Conservation (phyloP, 2,329 filamentous ascomycete species). For the Aotearoamyces nothofagi region DNA sequence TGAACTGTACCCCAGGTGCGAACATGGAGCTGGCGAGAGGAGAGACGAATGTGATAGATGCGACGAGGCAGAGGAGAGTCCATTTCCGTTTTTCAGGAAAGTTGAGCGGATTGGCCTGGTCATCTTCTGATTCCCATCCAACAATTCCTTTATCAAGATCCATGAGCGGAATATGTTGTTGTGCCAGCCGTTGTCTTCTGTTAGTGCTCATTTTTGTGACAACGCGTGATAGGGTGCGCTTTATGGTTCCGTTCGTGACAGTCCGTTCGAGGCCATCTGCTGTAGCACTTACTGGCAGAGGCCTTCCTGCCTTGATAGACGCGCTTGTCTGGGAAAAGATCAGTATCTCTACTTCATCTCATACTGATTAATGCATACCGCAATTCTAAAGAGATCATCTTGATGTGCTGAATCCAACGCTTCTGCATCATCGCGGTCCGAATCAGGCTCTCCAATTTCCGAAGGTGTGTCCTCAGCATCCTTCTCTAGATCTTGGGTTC, state of each 20-base stretch:
- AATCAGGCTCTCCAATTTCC: conserved; percentile 11
- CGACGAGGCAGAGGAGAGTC: conserved; percentile 15
- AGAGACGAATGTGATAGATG: conserved; percentile 20
- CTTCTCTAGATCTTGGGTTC: conserved; percentile 1
- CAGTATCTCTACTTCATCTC: background rate
- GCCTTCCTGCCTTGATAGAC: conserved; percentile 1
- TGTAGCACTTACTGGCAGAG: background rate
- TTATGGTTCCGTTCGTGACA: conserved; percentile 8
- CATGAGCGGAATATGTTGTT: conserved; percentile 24
- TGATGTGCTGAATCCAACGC: conserved; percentile 14
- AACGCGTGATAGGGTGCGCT: conserved; percentile 13
- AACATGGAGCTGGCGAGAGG: conserved; percentile 27
- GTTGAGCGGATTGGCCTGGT: conserved; percentile 43
- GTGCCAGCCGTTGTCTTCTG: conserved; percentile 11
- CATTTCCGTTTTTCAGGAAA: conserved; percentile 20
- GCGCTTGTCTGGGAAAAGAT: background rate
- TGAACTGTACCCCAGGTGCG: conserved; percentile 22
- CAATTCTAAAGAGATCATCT: conserved; percentile 12
- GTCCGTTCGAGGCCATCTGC: conserved; percentile 6
- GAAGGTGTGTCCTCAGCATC: conserved; percentile 4
- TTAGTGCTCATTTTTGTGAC: conserved; percentile 11
- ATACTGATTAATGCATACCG: conserved; percentile 7
- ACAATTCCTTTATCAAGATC: conserved; percentile 38
- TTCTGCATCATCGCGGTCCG: conserved; percentile 15
- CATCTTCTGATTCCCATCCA: conserved; percentile 43